Evolutionary conservation across 192 early-diverging fungal species (phyloP), one percentile per base, ranked within the genome.

Genomic region (Coemansia sp.): DNA sequence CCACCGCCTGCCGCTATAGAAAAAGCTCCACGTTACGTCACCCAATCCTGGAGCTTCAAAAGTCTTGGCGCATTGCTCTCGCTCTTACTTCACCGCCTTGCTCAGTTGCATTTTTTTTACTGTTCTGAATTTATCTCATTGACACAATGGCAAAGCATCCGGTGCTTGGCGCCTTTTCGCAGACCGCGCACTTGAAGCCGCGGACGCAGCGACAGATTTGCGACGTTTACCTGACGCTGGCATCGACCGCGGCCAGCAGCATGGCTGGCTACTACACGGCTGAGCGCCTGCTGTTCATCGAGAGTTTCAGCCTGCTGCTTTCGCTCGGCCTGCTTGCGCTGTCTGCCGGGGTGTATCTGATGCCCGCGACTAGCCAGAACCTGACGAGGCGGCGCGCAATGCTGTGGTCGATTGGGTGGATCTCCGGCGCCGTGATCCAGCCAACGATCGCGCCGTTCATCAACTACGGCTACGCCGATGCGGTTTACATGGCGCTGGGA

Each of bases 1-100:
- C 11, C 56, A 82, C 29, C 76, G 85, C 22, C 44, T 86, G 25
- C 50, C 50, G 3, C 3, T 7, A n/a, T 64, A 10, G n/a, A n/a
- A n/a, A n/a, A n/a, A n/a, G n/a, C n/a, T n/a, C n/a, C n/a, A n/a
- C n/a, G n/a, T n/a, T n/a, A n/a, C n/a, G n/a, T n/a, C n/a, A n/a
- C n/a, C n/a, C n/a, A n/a, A n/a, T n/a, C n/a, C n/a, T n/a, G n/a
- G n/a, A n/a, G n/a, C n/a, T n/a, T n/a, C n/a, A n/a, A n/a, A n/a
- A n/a, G n/a, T n/a, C n/a, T n/a, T n/a, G n/a, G n/a, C n/a, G n/a
- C n/a, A n/a, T n/a, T n/a, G n/a, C n/a, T n/a, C n/a, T n/a, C n/a
- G n/a, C n/a, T n/a, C n/a, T n/a, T n/a, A n/a, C n/a, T n/a, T n/a
- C n/a, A n/a, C n/a, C n/a, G n/a, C n/a, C n/a, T n/a, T n/a, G n/a